These are phyloP conservation scores for Pleomassaria siparia DNA, from an alignment of 2,329 filamentous ascomycete genomes.

Conservation along the genomic window DNA sequence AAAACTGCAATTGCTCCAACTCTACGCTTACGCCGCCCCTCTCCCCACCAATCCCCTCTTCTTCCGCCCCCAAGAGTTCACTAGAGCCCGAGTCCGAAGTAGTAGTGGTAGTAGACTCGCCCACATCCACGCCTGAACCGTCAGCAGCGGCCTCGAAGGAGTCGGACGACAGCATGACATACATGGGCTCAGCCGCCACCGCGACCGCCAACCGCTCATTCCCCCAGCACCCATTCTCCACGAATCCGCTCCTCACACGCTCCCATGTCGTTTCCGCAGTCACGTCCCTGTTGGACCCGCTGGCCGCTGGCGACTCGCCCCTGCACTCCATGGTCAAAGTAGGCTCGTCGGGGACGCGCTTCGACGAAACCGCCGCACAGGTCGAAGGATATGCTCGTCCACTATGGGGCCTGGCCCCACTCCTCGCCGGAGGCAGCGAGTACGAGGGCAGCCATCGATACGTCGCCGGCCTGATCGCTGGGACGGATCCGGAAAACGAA, in stretches of 20 bases:
- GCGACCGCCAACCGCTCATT: slow-evolving; percentile 47
- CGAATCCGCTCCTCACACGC: slow-evolving; percentile 45
- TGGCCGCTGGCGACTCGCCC: slow-evolving; percentile 72
- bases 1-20: neutral
- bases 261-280: slow-evolving; percentile 48
- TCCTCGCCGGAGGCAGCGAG: slow-evolving; percentile 67
- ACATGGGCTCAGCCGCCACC: slow-evolving; percentile 30
- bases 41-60: neutral
- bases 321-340: slow-evolving; percentile 65
- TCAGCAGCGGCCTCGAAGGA: too few species aligned
- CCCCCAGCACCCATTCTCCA: slow-evolving; percentile 45
- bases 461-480: slow-evolving; percentile 69
- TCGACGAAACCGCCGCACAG: slow-evolving; percentile 75
- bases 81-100: too few species aligned
- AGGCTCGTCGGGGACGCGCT: slow-evolving; percentile 72
- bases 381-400: slow-evolving; percentile 76
- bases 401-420: slow-evolving; percentile 71
- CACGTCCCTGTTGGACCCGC: slow-evolving; percentile 64
- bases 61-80: neutral
- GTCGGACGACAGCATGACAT: slow-evolving; percentile 3
- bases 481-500: slow-evolving; percentile 67
- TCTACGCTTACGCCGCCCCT: neutral
- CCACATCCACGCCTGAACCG: neutral
- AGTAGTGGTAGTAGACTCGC: neutral
- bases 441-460: slow-evolving; percentile 67